Conservation (phyloP, 2,329 filamentous ascomycete species). For the Alternaria rosae region DNA sequence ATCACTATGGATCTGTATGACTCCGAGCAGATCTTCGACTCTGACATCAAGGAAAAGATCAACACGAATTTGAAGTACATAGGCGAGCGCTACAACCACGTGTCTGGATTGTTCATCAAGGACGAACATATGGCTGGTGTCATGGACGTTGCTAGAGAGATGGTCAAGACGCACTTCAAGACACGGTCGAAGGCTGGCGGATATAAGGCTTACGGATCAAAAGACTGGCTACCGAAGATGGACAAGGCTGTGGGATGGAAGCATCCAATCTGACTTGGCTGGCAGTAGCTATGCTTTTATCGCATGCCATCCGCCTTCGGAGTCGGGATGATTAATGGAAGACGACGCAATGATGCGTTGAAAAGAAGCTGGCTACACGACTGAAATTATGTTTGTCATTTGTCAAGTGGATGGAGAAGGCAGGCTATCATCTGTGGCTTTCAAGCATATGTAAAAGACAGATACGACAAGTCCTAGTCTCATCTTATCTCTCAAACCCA, state of each 20-base stretch:
- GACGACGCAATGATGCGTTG: background rate
- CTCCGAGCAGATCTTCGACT: background rate
- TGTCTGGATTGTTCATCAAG: background rate
- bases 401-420: background rate
- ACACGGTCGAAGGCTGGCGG: no score
- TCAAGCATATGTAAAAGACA: background rate
- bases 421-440: background rate
- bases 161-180: background rate
- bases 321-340: background rate
- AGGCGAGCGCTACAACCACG: background rate
- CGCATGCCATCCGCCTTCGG: background rate
- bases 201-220: no score
- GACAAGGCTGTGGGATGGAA: background rate
- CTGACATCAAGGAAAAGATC: background rate
- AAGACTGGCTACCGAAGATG: background rate
- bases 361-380: background rate
- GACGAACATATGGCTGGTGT: background rate
- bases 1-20: background rate
- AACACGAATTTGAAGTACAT: accelerated
- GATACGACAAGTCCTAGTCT: background rate
- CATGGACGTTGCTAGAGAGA: background rate
- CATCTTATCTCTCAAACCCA: background rate
- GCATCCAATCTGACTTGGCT: background rate
- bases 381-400: background rate
- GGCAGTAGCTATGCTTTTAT: background rate